These are phyloP conservation scores for Hysterium pulicare DNA, from an alignment of 2,329 filamentous ascomycete genomes.

Conservation along the genomic window DNA sequence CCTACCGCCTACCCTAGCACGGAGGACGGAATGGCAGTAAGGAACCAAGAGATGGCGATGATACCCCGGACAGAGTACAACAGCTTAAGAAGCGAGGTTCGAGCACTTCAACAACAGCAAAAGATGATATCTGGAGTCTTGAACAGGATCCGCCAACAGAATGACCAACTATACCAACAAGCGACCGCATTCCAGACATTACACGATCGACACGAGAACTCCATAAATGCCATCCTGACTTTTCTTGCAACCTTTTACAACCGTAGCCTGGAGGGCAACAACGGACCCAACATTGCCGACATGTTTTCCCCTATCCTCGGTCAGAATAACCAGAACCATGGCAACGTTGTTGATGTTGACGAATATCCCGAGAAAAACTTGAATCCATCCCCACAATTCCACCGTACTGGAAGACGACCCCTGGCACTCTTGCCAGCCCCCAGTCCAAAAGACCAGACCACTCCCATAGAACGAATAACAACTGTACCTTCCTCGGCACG, in stretches of 20 bases:
- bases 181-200: conserved; percentile 85
- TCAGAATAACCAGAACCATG: conserved; percentile 51
- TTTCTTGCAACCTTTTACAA: conserved; percentile 97
- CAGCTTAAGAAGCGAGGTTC: conserved; percentile 74
- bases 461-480: conserved; percentile 25
- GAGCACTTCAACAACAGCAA: conserved; percentile 81
- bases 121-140: conserved; percentile 81
- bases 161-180: conserved; percentile 83
- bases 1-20: conserved; percentile 38
- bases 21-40: conserved; percentile 35
- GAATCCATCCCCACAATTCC: conserved; percentile 32
- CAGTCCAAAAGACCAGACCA: conserved; percentile 22
- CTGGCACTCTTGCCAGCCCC: conserved; percentile 37
- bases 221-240: conserved; percentile 96
- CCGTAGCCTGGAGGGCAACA: conserved; percentile 83
- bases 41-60: conserved; percentile 46
- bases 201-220: conserved; percentile 95
- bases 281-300: conserved; percentile 73
- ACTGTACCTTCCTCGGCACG: conserved; percentile 29
- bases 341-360: conserved; percentile 61
- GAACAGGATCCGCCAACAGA: conserved; percentile 74
- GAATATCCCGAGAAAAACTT: conserved; percentile 46
- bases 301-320: conserved; percentile 77
- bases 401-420: conserved; percentile 32
- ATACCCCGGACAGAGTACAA: conserved; percentile 71